A percentile compares a stretch with the other conserved stretches of the same genome.
Conservation (phyloP, 768 basidiomycete genomes). For the Mycena floridula region DNA sequence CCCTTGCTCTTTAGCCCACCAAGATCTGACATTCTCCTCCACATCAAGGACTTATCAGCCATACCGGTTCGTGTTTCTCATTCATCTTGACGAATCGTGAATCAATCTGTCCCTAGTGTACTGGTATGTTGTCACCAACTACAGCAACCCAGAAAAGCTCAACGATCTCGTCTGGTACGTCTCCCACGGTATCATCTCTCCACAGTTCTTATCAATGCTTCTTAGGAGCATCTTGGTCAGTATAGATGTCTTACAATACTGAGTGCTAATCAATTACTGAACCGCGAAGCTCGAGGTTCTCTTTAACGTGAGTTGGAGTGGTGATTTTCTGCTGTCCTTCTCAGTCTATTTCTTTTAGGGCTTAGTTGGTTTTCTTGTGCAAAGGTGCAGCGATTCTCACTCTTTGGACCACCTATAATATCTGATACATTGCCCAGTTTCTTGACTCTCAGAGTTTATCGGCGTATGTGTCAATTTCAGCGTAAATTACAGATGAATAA, state of each 20-base stretch:
- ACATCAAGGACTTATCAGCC: slow-evolving; percentile 50
- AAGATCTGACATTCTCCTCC: no score
- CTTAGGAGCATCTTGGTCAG: slow-evolving; percentile 45
- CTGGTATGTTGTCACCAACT: slow-evolving; percentile 47
- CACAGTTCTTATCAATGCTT: background rate
- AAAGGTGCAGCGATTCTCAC: slow-evolving; percentile 32
- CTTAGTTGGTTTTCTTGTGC: slow-evolving; percentile 49
- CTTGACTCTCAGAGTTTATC: slow-evolving; percentile 36
- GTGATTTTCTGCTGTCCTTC: background rate
- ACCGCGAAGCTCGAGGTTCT: slow-evolving; percentile 43
- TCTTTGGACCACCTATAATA: no score
- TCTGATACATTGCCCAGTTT: slow-evolving; percentile 23
- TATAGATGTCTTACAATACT: background rate
- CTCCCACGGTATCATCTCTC: background rate
- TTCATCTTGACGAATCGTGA: no score
- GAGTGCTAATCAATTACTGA: background rate
- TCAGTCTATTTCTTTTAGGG: slow-evolving; percentile 25
- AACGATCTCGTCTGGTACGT: slow-evolving; percentile 42
- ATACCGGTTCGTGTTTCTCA: slow-evolving; percentile 44
- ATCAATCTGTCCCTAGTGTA: no score
- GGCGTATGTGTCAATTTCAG: slow-evolving; percentile 23
- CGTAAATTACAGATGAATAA: background rate
- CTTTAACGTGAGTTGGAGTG: slow-evolving; percentile 38
- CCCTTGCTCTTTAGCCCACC: no score
- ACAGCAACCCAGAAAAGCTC: slow-evolving; percentile 34